Base-by-base conservation (phyloP, 2,329 filamentous ascomycete species). In the Botrytis porri region DNA sequence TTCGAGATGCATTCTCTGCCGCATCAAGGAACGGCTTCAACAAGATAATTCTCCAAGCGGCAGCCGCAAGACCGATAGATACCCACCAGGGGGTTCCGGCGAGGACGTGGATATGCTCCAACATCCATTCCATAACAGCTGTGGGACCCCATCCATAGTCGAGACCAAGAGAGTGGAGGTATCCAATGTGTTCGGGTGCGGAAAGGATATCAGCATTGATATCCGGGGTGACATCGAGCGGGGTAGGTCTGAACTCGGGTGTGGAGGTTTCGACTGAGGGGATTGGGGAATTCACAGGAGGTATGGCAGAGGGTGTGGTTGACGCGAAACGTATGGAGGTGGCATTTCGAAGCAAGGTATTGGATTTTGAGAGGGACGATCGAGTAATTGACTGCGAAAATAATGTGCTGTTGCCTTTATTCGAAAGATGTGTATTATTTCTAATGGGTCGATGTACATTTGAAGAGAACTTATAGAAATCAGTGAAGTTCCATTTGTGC, bases 91-190 rank as follows among this genome's bases (percentile, higher is more conserved):
- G 93, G 72, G 93, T 83, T 51, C 92, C 93, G 2, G 82, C 73
- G 77, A 87, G 91, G 75, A 98, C 85, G 83, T 99, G 94, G 59
- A 97, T 81, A 80, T 95, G 90, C 84, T 99, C 96, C 18, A 98
- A 83, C 4, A 88, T 35, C 86, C 87, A 95, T 83, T 98, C 87
- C 82, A 96, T 89, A 25, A 89, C 77, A 6, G 90, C 84, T 0
- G 94, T 93, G 8, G 93, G 89, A 25, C 95, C 95, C 84, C 85
- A 95, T 80, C 95, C 94, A 79, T 92, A 98, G 78, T 98, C 93
- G 35, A 99, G 84, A 5, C 96, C 96, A 18, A 98, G 85, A 10
- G 89, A 87, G 77, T 93, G 89, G 73, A 99, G 85, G 80, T 95
- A 98, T 75, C 96, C 96, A 73, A 97, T 88, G 69, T 89, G 86